These are phyloP conservation scores for Psilocybe sp. DNA, from an alignment of 768 basidiomycete genomes.

Conservation along the genomic window DNA sequence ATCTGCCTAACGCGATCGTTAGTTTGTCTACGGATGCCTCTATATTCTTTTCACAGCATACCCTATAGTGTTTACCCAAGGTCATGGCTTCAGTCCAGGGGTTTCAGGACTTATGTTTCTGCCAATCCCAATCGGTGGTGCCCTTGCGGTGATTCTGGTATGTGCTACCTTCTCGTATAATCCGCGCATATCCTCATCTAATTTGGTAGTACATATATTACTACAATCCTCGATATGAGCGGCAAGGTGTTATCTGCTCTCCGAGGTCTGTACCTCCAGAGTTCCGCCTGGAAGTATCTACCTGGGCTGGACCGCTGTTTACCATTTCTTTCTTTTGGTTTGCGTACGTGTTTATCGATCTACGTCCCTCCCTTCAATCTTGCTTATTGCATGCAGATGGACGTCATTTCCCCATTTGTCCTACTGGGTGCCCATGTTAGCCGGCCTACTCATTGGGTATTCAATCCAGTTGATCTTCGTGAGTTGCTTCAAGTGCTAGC, in stretches of 20 bases:
- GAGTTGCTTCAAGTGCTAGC: constrained; percentile 19
- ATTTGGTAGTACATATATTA: constrained; percentile 39
- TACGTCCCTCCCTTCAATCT: constrained; percentile 1
- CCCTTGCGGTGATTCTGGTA: constrained; percentile 41
- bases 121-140: constrained; percentile 54
- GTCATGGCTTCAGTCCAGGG: constrained; percentile 52
- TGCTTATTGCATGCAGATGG: constrained; percentile 37
- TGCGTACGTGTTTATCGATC: constrained; percentile 29
- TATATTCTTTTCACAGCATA: constrained; percentile 64
- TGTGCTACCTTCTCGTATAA: constrained; percentile 11
- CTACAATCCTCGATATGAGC: constrained; percentile 48
- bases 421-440: constrained; percentile 51
- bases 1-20: background rate
- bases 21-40: constrained; percentile 64
- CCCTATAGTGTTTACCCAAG: constrained; percentile 53
- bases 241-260: constrained; percentile 36
- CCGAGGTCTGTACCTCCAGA: constrained; percentile 61
- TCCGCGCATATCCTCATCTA: background rate
- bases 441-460: constrained; percentile 50
- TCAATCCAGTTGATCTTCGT: constrained; percentile 55
- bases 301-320: constrained; percentile 51
- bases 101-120: constrained; percentile 59
- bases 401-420: constrained; percentile 52
- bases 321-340: constrained; percentile 65
- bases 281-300: constrained; percentile 45